Conservation (phyloP, 352 stramenopile species). For the Elongisporangium undulatum region DNA sequence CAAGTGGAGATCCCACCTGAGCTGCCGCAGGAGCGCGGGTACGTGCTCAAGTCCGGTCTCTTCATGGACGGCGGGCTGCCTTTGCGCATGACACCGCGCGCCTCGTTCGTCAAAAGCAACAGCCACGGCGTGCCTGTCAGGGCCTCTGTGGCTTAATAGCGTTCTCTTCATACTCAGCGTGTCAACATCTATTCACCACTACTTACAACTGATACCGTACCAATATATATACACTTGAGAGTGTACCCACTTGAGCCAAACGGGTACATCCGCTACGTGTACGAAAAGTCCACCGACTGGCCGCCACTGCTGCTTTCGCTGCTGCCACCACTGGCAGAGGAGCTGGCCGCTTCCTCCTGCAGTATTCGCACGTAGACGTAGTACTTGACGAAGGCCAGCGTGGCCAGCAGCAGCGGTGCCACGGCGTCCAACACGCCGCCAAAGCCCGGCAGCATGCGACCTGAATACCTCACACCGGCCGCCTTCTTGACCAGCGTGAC, state of each 20-base stretch:
- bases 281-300: conserved; percentile 5
- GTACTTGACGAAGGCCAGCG: conserved; percentile 41
- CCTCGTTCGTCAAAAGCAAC: neutral
- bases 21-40: conserved; percentile 35
- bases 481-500: conserved; percentile 91
- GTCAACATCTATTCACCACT: no score
- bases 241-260: no score
- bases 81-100: conserved; percentile 29
- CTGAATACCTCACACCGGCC: conserved; percentile 90
- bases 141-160: no score
- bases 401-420: conserved; percentile 89
- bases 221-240: no score
- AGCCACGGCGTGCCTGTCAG: no score
- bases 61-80: conserved; percentile 52
- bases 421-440: conserved; percentile 90
- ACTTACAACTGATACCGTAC: no score
- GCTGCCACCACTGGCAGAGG: conserved; percentile 6
- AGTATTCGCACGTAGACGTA: conserved; percentile 28
- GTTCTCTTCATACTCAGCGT: no score
- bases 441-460: conserved; percentile 90
- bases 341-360: conserved; percentile 5
- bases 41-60: conserved; percentile 47
- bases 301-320: conserved; percentile 11
- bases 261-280: no score
- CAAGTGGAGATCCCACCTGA: conserved; percentile 34